Base-by-base conservation (phyloP, 805 yeast genomes). In the Zygosaccharomyces rouxii region DNA sequence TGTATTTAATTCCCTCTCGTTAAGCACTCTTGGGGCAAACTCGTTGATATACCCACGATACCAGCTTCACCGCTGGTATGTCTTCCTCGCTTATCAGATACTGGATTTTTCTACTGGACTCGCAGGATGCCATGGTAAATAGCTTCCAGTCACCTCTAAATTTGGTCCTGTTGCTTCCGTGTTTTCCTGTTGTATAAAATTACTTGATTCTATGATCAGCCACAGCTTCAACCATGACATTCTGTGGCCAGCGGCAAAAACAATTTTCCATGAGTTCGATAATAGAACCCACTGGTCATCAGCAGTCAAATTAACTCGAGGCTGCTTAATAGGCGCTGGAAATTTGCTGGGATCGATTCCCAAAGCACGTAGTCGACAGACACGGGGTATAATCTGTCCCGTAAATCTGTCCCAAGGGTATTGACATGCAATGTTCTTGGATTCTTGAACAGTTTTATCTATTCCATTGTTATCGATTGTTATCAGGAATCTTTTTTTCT, bases 361-460 rank as follows among this genome's bases (percentile, higher is more conserved):
- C 87, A 2, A 80, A 87, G 2, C 89, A 83, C 57, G 73, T 84
- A 76, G 81, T 84, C 19, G 89, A 84, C 59, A n/a, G 89, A 83
- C 59, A 55, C 56, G 3, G 60, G 62, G 7, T 42, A 53, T 44
- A 33, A 37, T 5, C 45, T 33, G 4, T 48, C 62, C 13, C 45
- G 47, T 21, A 74, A 75, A 31, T 73, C 77, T 52, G 79, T 81
- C 47, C 87, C 88, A 18, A 73, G 73, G 43, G 80, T 84, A 2
- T 80, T 83, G 53, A 69, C 80, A 60, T 74, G 81, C 4, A 80
- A 86, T 2, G 83, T 83, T 2, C 74, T 80, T 6, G 88, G 88
- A 0, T 78, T 83, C 51, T 59, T 74, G n/a, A 84, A 89, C 4
- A 71, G 81, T 2, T 76, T 79, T 56, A 55, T 70, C 23, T 80